Evolutionary conservation across 371 early-diverging fungal species (phyloP).

Genomic region (Choanephora cucurbitarum): DNA sequence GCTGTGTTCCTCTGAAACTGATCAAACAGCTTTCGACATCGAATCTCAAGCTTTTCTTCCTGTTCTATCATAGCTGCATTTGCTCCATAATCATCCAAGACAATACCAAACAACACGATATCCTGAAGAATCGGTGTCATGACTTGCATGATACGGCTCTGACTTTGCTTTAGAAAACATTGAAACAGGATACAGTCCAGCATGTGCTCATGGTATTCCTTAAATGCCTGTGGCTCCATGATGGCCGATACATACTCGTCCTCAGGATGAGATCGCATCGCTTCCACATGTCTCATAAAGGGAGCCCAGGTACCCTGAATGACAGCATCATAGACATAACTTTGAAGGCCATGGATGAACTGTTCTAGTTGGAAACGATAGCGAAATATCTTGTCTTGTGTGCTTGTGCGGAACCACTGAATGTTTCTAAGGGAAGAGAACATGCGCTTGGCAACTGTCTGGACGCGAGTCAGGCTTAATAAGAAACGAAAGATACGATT

Average conservation of each 20-base stretch:
- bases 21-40: constrained; percentile 25
- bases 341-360: constrained; percentile 42
- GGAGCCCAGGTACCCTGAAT: constrained; percentile 45
- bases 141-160: constrained; percentile 37
- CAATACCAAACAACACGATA: constrained; percentile 31
- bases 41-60: constrained; percentile 13
- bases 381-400: constrained; percentile 8
- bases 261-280: constrained; percentile 12
- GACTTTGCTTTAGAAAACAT: constrained; percentile 52
- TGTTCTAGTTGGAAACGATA: constrained; percentile 53
- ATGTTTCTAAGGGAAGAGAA: constrained; percentile 16
- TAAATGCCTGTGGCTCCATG: constrained; percentile 43
- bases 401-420: neutral
- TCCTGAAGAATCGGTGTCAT: constrained; percentile 40
- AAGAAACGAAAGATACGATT: constrained; percentile 55
- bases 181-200: constrained; percentile 54
- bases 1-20: constrained; percentile 34
- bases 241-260: constrained; percentile 22
- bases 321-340: constrained; percentile 48
- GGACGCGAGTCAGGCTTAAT: constrained; percentile 40
- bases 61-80: neutral
- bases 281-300: constrained; percentile 41
- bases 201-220: constrained; percentile 50
- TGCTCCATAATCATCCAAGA: constrained; percentile 14
- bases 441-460: constrained; percentile 35